phyloP scores from a whole-genome alignment of 2,329 filamentous ascomycete genomes.

The Domatiomyces catenatus region DNA sequence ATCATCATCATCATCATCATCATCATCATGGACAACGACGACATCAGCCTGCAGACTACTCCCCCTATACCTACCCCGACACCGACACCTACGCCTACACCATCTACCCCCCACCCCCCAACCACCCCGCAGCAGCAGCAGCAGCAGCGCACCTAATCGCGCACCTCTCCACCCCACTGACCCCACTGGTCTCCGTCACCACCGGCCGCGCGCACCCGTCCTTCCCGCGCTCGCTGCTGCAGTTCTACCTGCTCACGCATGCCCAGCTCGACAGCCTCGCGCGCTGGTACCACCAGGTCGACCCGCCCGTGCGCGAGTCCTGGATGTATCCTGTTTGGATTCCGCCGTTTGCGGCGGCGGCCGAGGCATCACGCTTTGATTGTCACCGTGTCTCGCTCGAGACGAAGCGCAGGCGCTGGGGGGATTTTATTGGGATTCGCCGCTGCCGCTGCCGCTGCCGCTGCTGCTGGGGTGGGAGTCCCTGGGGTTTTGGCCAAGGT shows the following conservation, averaged over 20 bases:
- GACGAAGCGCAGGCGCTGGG: slow-evolving; percentile 27
- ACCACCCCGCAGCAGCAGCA: too few relatives aligned
- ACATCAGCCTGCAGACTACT: too few relatives aligned
- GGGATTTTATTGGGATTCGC: slow-evolving; percentile 26
- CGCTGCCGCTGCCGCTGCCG: too few relatives aligned
- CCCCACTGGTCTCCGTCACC: slow-evolving; percentile 24
- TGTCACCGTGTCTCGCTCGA: slow-evolving; percentile 19
- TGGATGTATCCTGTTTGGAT: slow-evolving; percentile 22
- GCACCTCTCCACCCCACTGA: slow-evolving; percentile 21
- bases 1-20: too few relatives aligned
- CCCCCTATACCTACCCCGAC: too few relatives aligned
- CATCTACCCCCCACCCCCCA: too few relatives aligned
- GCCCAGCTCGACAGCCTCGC: slow-evolving; percentile 28
- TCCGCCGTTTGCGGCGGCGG: slow-evolving; percentile 5
- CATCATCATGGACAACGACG: too few relatives aligned
- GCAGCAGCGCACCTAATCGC: too few relatives aligned
- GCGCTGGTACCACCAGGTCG: slow-evolving; percentile 28
- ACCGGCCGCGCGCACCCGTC: slow-evolving; percentile 24
- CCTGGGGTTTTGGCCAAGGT: too few relatives aligned
- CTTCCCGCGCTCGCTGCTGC: slow-evolving; percentile 25
- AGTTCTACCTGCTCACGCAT: slow-evolving; percentile 28
- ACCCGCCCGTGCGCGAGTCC: slow-evolving; percentile 22
- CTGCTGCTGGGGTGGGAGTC: too few relatives aligned
- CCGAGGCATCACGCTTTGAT: neutral
- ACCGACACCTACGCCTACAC: too few relatives aligned